phyloP scores from a whole-genome alignment of 345 rosid species.

The Clausena lansium region DNA sequence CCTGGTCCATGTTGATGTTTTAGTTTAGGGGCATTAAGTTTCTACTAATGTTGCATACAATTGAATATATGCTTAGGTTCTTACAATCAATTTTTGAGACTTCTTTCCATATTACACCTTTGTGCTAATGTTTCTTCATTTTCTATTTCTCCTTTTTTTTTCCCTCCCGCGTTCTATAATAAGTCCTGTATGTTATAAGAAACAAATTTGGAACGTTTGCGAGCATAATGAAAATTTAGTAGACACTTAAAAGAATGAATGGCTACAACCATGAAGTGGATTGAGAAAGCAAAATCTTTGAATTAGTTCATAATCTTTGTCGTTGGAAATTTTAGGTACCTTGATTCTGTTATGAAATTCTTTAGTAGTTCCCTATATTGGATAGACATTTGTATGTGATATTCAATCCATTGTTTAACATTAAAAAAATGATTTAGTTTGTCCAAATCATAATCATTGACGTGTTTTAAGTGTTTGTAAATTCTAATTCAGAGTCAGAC shows the following conservation, averaged over 20 bases:
- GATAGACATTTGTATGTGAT: background rate
- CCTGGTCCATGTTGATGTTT: background rate
- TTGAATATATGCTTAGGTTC: background rate
- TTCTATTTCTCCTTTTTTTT: too few species aligned
- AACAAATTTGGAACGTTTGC: background rate
- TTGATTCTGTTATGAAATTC: background rate
- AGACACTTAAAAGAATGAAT: background rate
- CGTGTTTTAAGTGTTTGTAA: constrained; percentile 23
- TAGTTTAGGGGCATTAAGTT: background rate
- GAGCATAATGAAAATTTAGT: background rate
- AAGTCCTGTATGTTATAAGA: background rate
- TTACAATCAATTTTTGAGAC: background rate
- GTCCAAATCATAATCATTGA: background rate
- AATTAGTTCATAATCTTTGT: background rate
- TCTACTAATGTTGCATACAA: background rate
- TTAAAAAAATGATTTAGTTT: background rate
- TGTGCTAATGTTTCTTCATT: background rate
- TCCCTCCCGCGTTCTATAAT: background rate
- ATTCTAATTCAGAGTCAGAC: constrained; percentile 25
- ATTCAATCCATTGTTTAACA: background rate
- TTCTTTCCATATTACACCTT: background rate
- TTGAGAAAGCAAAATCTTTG: background rate
- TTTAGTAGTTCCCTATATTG: background rate
- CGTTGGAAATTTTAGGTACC: background rate
- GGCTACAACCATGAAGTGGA: background rate